A percentile compares a stretch with the other conserved stretches of the same genome.
phyloP scores from a whole-genome alignment of 1,284 basidiomycete genomes.

The Golubevia pallescens region DNA sequence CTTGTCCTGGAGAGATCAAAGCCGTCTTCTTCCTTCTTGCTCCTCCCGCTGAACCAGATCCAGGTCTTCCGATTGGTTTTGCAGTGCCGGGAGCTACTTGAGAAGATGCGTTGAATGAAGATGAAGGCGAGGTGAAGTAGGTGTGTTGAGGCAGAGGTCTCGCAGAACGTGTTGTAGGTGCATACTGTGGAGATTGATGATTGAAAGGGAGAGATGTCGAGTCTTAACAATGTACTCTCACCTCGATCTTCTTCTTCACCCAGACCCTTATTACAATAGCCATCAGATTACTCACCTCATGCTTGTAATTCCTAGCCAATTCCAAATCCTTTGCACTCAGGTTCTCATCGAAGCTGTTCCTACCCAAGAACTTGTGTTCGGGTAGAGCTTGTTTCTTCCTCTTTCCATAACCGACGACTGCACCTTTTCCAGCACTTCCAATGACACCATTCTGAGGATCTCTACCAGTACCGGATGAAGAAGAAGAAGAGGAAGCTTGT shows the following conservation, averaged over 20 bases:
- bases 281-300: conserved; percentile 20
- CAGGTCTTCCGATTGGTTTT: conserved; percentile 19
- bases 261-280: neutral
- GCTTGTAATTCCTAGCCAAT: conserved; percentile 15
- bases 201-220: neutral
- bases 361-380: conserved; percentile 6
- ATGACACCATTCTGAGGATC: conserved; percentile 14
- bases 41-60: conserved; percentile 12
- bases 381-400: conserved; percentile 9
- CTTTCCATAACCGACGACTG: conserved; percentile 46
- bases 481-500: neutral
- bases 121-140: conserved; percentile 55
- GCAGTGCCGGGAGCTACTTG: conserved; percentile 40
- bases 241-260: too few relatives aligned
- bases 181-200: conserved; percentile 13
- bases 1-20: conserved; percentile 56
- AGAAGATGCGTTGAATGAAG: conserved; percentile 52
- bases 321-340: conserved; percentile 10
- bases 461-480: neutral
- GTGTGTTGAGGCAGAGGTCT: conserved; percentile 46
- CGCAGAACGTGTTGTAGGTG: conserved; percentile 13
- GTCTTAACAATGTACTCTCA: too few relatives aligned
- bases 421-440: conserved; percentile 50
- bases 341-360: neutral
- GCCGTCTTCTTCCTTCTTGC: conserved; percentile 37